Evolutionary conservation across 177 flowering plant species (phyloP), one percentile per base, ranked within the genome.

Genomic region (Vitis hybrid): DNA sequence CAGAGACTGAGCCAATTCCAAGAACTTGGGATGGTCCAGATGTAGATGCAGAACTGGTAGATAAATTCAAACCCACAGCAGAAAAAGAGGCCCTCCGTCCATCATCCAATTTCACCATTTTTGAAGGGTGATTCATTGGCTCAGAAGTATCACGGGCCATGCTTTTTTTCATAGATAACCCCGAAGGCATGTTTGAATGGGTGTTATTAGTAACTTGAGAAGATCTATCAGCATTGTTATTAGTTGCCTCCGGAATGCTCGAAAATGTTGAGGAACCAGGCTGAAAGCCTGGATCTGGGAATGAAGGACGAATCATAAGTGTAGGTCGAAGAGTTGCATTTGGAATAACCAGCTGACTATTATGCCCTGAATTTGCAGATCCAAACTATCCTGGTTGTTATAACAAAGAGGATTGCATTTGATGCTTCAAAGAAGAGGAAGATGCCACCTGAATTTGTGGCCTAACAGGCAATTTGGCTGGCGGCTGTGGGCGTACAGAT

Each of bases 41-140:
- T 60, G 73, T 77, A 57, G n/a, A n/a, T n/a, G n/a, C n/a, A 57
- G 64, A 72, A 11, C 62, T 8, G 4, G 18, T 63, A 55, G 80
- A 60, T 67, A 51, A 69, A 62, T 63, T 71, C 31, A 62, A 52
- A 73, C 69, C 65, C 55, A 33, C 68, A 16, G 56, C 57, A 2
- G 68, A 66, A 22, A 58, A 70, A 73, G 89, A 52, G 31, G 60
- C 56, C 22, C 72, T 66, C 70, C 75, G 73, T 56, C 90, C 89
- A 79, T 80, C 91, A 70, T 85, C 89, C 76, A 86, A 70, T 75
- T 79, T 93, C 61, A 82, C 39, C 68, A 80, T 55, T 56, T 91
- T 90, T n/a, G 87, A 76, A 69, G 94, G 89, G 49, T 75, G 84
- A 71, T 61, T 70, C 22, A 67, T 55, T 26, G 76, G 62, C 48